Conservation (phyloP, 108 stramenopile species). For the Skeletonema potamos region DNA sequence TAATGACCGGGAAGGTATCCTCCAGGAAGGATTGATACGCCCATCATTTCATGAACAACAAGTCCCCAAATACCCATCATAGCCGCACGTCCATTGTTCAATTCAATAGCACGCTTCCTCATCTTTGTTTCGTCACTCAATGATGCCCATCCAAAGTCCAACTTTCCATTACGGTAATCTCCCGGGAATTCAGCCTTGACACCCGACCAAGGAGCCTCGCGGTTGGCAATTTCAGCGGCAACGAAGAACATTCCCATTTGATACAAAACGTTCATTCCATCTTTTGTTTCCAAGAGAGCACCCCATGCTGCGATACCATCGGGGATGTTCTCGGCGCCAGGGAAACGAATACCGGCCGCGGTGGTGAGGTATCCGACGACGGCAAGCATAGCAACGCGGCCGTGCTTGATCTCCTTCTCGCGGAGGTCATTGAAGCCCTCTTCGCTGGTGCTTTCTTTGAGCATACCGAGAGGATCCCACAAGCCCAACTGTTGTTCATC, state of each 20-base stretch:
- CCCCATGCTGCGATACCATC: slow-evolving; percentile 58
- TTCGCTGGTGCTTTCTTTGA: slow-evolving; percentile 46
- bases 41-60: slow-evolving; percentile 9
- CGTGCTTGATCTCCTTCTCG: slow-evolving; percentile 54
- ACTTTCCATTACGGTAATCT: slow-evolving; percentile 72
- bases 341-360: slow-evolving; percentile 68
- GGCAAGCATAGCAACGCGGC: slow-evolving; percentile 60
- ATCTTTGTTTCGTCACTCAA: slow-evolving; percentile 60
- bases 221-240: slow-evolving; percentile 10
- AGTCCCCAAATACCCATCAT: slow-evolving; percentile 67
- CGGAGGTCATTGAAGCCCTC: slow-evolving; percentile 57
- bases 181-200: slow-evolving; percentile 61
- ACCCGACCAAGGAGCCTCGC: slow-evolving; percentile 52
- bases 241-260: slow-evolving; percentile 13
- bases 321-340: slow-evolving; percentile 76
- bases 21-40: slow-evolving; percentile 12
- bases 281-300: slow-evolving; percentile 27
- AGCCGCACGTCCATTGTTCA: slow-evolving; percentile 60
- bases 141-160: slow-evolving; percentile 74
- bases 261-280: slow-evolving; percentile 10
- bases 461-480: slow-evolving; percentile 66
- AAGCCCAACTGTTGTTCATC: slow-evolving; percentile 63
- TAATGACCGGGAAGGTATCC: slow-evolving; percentile 14
- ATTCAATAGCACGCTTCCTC: slow-evolving; percentile 85
- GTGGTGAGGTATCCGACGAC: slow-evolving; percentile 71